Conservation (phyloP, 257 asterid species). For the Penstemon davidsonii region DNA sequence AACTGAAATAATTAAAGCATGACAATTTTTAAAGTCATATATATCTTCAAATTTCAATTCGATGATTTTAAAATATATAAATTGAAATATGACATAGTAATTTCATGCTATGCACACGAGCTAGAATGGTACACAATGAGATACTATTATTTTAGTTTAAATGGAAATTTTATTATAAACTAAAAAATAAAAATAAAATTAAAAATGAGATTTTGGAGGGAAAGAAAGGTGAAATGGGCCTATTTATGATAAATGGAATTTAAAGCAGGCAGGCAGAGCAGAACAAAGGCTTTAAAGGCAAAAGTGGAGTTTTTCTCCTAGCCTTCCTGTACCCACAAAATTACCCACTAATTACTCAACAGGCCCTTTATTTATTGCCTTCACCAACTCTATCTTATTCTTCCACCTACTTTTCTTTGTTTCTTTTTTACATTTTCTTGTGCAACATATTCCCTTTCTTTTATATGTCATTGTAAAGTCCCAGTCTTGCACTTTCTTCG, state of each 20-base stretch:
- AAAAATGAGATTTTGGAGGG: background rate
- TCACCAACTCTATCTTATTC: background rate
- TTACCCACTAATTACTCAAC: background rate
- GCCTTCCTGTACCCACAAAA: constrained; percentile 15
- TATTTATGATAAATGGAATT: constrained; percentile 22
- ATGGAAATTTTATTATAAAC: too few species aligned
- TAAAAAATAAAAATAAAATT: too few species aligned
- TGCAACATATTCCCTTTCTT: background rate
- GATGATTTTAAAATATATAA: too few species aligned
- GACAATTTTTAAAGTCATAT: too few species aligned
- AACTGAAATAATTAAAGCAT: too few species aligned
- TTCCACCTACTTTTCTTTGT: constrained; percentile 23
- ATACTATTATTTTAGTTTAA: too few species aligned
- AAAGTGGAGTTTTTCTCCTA: constrained; percentile 24
- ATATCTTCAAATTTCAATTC: too few species aligned
- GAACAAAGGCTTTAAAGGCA: constrained; percentile 26
- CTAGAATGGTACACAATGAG: too few species aligned
- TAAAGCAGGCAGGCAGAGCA: constrained; percentile 16
- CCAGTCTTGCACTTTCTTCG: constrained; percentile 18
- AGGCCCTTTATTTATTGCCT: too few species aligned
- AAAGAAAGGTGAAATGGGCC: constrained; percentile 28
- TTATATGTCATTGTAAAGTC: constrained; percentile 9
- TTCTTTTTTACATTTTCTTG: background rate
- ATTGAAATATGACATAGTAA: too few species aligned
- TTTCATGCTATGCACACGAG: too few species aligned